Evolutionary conservation across 179 eudicot genomes (phyloP).

Genomic region (Sideroxylon spinosum): DNA sequence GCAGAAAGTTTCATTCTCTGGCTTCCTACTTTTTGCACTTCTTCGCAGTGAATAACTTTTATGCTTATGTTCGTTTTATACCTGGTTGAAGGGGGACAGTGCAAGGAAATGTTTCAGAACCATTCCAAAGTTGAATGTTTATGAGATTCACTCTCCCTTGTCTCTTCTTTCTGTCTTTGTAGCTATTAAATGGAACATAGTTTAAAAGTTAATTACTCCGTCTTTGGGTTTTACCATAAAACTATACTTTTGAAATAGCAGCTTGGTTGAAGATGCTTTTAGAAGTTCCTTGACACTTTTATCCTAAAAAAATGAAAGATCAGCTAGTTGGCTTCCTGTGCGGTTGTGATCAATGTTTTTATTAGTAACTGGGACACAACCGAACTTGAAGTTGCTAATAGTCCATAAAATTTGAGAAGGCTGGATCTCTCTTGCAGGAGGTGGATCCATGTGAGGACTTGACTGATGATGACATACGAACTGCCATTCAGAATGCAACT

Average conservation of each 20-base stretch:
- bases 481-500: slow-evolving; percentile 84
- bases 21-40: not conserved
- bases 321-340: not conserved
- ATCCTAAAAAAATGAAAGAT: not conserved
- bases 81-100: not conserved
- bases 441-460: slow-evolving; percentile 84
- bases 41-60: not conserved
- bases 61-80: not conserved
- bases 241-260: not conserved
- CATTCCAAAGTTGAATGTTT: not conserved
- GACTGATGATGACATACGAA: slow-evolving; percentile 79
- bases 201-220: not conserved
- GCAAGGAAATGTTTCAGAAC: not conserved
- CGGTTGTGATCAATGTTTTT: not conserved
- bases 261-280: not conserved
- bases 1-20: not conserved
- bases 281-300: not conserved
- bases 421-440: slow-evolving; percentile 38
- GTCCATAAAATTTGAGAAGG: slow-evolving; percentile 8
- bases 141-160: not conserved
- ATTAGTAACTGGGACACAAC: not conserved
- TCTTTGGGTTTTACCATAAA: slow-evolving; percentile 12
- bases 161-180: slow-evolving; percentile 3
- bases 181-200: not conserved
- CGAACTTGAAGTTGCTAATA: not conserved